Conservation (phyloP, 2,329 filamentous ascomycete species). For the Thermothelomyces thermophilus region DNA sequence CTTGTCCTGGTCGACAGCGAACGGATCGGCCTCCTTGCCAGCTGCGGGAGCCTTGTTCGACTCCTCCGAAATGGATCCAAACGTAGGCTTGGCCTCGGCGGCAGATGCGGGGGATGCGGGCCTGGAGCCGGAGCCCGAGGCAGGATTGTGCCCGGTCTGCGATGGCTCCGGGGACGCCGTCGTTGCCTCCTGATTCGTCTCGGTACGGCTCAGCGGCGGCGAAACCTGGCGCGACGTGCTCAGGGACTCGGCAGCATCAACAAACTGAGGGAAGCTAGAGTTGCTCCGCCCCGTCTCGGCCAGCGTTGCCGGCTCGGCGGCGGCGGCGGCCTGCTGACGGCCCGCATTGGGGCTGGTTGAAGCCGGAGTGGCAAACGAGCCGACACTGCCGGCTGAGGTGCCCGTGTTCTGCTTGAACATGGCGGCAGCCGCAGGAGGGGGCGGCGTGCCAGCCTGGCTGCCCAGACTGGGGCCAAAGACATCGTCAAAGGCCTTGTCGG, state of each 20-base stretch:
- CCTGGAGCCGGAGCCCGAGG: constrained; percentile 28
- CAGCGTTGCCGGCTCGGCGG: constrained; percentile 53
- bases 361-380: constrained; percentile 48
- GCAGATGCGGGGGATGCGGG: constrained; percentile 15
- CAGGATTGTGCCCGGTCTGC: constrained; percentile 32
- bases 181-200: constrained; percentile 33
- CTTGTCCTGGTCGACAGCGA: constrained; percentile 49
- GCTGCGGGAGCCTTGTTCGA: constrained; percentile 18
- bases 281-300: constrained; percentile 71
- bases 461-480: constrained; percentile 78
- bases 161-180: constrained; percentile 34
- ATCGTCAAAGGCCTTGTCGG: constrained; percentile 72
- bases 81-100: constrained; percentile 19
- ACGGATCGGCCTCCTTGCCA: constrained; percentile 40
- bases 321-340: constrained; percentile 53
- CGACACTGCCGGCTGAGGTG: constrained; percentile 46
- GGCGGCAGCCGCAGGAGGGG: constrained; percentile 51
- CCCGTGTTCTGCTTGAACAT: constrained; percentile 59
- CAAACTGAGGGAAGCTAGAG: constrained; percentile 68
- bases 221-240: constrained; percentile 74
- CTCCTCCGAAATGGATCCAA: constrained; percentile 15
- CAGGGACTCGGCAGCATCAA: constrained; percentile 58
- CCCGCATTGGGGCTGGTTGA: constrained; percentile 57
- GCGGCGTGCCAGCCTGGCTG: constrained; percentile 36
- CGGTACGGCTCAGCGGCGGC: constrained; percentile 61